A percentile compares a stretch with the other conserved stretches of the same genome.
phyloP scores from a whole-genome alignment of 805 yeast species.

The Lachancea waltii region DNA sequence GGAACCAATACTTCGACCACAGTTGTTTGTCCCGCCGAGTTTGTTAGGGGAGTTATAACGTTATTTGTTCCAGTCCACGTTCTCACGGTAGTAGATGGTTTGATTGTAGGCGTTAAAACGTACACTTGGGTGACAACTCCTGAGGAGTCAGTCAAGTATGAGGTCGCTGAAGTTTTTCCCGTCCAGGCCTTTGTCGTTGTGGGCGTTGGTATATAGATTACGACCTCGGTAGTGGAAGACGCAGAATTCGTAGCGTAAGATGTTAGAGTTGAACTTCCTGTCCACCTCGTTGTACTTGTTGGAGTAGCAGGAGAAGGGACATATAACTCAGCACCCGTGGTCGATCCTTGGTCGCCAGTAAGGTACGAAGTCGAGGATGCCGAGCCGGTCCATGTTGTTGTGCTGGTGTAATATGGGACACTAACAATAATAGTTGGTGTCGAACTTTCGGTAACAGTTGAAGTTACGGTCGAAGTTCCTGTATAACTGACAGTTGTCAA shows the following conservation, averaged over 20 bases:
- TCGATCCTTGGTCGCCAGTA: neutral
- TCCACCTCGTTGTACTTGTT: neutral
- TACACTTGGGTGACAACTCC: neutral
- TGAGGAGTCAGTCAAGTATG: neutral
- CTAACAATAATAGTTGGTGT: neutral
- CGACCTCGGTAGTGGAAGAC: neutral
- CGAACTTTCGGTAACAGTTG: too few species aligned
- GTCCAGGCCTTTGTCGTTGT: neutral
- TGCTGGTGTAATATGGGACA: neutral
- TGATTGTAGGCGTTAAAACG: neutral
- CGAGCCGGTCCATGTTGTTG: neutral
- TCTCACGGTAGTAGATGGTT: too few species aligned
- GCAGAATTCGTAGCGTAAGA: neutral
- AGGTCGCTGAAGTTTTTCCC: neutral
- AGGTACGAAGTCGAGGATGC: neutral
- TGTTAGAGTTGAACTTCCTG: neutral
- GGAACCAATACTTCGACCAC: too few species aligned
- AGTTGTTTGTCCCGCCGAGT: too few species aligned
- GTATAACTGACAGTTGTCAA: neutral
- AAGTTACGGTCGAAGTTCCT: neutral
- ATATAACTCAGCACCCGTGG: neutral
- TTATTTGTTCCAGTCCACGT: too few species aligned
- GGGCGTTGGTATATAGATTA: neutral
- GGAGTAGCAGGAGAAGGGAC: neutral
- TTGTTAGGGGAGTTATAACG: too few species aligned